A percentile compares a stretch with the other conserved stretches of the same genome.
phyloP scores from a whole-genome alignment of 371 early-diverging fungal species.

The Rhizopus delemar region DNA sequence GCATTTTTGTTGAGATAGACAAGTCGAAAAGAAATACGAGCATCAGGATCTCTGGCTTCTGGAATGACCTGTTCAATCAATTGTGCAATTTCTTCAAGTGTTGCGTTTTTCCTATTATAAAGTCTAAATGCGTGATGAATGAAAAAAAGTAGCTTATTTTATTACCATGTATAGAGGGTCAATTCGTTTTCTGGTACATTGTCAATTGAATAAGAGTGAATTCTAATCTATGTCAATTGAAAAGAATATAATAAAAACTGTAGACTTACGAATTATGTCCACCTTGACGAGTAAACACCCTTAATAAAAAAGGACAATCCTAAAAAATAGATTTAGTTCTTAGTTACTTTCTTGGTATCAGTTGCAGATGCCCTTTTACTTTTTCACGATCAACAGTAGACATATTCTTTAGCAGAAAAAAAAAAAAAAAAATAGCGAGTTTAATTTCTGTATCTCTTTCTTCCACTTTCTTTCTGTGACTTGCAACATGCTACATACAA shows the following conservation, averaged over 20 bases:
- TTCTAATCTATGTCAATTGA: slow-evolving; percentile 17
- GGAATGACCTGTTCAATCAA: slow-evolving; percentile 57
- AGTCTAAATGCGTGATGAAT: no score
- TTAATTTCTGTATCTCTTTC: no score
- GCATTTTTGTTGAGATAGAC: slow-evolving; percentile 53
- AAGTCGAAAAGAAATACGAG: slow-evolving; percentile 57
- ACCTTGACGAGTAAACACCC: slow-evolving; percentile 49
- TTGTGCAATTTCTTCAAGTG: slow-evolving; percentile 65
- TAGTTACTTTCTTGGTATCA: no score
- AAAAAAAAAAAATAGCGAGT: slow-evolving; percentile 1
- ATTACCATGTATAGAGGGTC: slow-evolving; percentile 65
- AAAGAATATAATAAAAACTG: not conserved
- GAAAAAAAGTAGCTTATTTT: not conserved
- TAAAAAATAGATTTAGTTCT: slow-evolving; percentile 17
- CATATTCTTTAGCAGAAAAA: not conserved
- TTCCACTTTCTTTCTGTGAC: no score
- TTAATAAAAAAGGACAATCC: slow-evolving; percentile 66
- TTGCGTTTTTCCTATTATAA: slow-evolving; percentile 62
- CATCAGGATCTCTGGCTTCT: slow-evolving; percentile 53
- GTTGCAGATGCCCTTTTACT: not conserved
- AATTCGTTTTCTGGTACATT: slow-evolving; percentile 56
- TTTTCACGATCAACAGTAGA: slow-evolving; percentile 2
- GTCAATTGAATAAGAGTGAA: slow-evolving; percentile 37
- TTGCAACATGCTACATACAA: no score
- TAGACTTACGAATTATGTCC: slow-evolving; percentile 50